Percentiles rank a stretch among this genome's conserved stretches.
Evolutionary conservation across 2,329 filamentous ascomycete species (phyloP).

Genomic region (Stagonosporopsis rhizophila): DNA sequence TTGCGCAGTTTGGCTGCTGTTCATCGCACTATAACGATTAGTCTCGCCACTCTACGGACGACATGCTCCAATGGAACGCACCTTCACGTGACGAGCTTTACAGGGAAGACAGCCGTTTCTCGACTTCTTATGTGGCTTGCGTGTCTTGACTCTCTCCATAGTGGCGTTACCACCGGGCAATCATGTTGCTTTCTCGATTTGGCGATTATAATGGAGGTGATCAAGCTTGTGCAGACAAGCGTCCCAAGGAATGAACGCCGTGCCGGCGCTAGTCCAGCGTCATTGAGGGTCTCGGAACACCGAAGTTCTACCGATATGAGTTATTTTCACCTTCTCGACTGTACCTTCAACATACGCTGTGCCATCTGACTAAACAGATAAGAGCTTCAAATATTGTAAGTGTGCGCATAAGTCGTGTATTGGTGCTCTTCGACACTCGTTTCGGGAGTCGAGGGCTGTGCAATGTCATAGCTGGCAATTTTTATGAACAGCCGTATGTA

Average conservation of each 20-base stretch:
- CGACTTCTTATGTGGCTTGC: slow-evolving; percentile 41
- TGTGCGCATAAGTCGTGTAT: too few species aligned
- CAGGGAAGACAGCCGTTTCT: slow-evolving; percentile 41
- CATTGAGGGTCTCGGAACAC: slow-evolving; percentile 4
- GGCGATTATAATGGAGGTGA: slow-evolving; percentile 10
- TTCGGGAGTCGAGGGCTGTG: background rate
- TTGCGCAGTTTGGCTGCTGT: slow-evolving; percentile 38
- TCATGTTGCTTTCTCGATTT: slow-evolving; percentile 7
- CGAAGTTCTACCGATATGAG: background rate
- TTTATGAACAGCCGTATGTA: background rate
- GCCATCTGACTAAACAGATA: too few species aligned
- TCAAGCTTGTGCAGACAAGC: slow-evolving; percentile 14
- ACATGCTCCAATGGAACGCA: slow-evolving; percentile 11
- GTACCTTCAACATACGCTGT: too few species aligned
- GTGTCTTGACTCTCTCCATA: slow-evolving; percentile 37
- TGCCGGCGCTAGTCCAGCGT: slow-evolving; percentile 12
- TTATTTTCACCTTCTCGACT: background rate
- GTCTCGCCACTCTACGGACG: background rate
- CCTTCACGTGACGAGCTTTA: slow-evolving; percentile 42
- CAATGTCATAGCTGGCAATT: background rate
- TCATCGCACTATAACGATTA: slow-evolving; percentile 41
- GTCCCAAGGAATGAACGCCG: slow-evolving; percentile 7
- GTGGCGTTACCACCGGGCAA: slow-evolving; percentile 10
- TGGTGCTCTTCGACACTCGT: background rate
- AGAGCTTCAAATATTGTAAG: too few species aligned